Evolutionary conservation across 2,329 filamentous ascomycete species (phyloP).

Genomic region (Colletotrichum eremochloae): DNA sequence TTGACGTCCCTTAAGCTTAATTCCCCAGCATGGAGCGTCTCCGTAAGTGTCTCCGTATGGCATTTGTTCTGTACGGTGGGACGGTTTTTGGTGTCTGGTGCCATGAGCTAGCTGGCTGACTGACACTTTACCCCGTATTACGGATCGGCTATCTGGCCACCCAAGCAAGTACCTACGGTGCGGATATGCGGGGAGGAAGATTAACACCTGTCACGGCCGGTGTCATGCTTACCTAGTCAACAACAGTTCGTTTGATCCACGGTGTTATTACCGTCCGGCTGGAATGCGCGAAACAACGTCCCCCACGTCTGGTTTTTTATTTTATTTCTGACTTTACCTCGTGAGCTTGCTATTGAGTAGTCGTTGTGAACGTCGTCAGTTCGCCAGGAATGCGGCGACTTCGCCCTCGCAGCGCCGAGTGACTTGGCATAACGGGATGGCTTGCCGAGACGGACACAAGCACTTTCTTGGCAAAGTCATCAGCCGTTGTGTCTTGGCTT

Average conservation of each 20-base stretch:
- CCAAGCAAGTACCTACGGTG: too few relatives aligned
- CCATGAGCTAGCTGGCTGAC: not conserved
- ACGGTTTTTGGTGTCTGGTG: not conserved
- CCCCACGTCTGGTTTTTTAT: not conserved
- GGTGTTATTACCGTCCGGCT: constrained; percentile 6
- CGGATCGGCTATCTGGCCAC: not conserved
- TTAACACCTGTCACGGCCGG: constrained; percentile 4
- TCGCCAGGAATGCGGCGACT: constrained; percentile 34
- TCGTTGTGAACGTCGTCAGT: constrained; percentile 18
- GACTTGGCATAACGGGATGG: constrained; percentile 40
- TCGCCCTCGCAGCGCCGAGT: constrained; percentile 40
- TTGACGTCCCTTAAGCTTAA: constrained; percentile 37
- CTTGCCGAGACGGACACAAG: constrained; percentile 41
- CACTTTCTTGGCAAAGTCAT: constrained; percentile 41
- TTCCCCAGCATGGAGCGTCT: constrained; percentile 15
- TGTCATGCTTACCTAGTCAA: constrained; percentile 8
- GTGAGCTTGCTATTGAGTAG: too few relatives aligned
- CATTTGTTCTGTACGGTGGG: constrained; percentile 30
- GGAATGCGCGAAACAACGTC: constrained; percentile 16
- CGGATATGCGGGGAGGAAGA: too few relatives aligned
- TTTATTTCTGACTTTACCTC: not conserved
- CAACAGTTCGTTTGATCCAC: constrained; percentile 34
- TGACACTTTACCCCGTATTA: constrained; percentile 10
- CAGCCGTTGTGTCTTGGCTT: constrained; percentile 37
- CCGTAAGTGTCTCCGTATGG: not conserved